phyloP scores from a whole-genome alignment of 2,329 filamentous ascomycete genomes.

The Hymenoscyphus fructigenus region DNA sequence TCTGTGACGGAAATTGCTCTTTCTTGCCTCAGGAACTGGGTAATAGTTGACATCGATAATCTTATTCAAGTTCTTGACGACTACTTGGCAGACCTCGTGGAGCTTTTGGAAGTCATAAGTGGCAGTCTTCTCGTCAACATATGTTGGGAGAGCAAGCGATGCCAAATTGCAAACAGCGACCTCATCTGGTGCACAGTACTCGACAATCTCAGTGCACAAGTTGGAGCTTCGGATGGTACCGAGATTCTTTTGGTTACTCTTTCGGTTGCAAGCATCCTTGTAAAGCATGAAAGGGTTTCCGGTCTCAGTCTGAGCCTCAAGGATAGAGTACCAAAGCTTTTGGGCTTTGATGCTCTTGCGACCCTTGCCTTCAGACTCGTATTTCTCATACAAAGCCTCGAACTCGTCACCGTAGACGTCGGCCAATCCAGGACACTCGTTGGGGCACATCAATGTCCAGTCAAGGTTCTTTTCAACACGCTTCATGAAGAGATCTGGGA shows the following conservation, averaged over 20 bases:
- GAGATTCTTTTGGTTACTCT: conserved; percentile 99
- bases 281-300: conserved; percentile 99
- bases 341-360: conserved; percentile 93
- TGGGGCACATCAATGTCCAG: conserved; percentile 98
- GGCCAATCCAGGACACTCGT: conserved; percentile 90
- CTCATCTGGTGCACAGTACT: conserved; percentile 96
- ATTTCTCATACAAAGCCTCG: conserved; percentile 88
- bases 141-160: conserved; percentile 87
- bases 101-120: conserved; percentile 95
- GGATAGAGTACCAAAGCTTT: conserved; percentile 98
- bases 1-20: conserved; percentile 96
- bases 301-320: conserved; percentile 98
- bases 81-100: conserved; percentile 88
- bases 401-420: conserved; percentile 98
- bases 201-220: conserved; percentile 96
- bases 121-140: conserved; percentile 80
- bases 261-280: conserved; percentile 97
- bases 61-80: conserved; percentile 94
- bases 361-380: conserved; percentile 84
- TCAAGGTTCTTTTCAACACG: conserved; percentile 94
- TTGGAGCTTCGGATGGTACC: conserved; percentile 98
- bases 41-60: conserved; percentile 99
- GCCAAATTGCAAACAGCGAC: conserved; percentile 98
- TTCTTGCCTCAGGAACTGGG: conserved; percentile 88
- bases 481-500: conserved; percentile 99